These are phyloP conservation scores for Trypanosoma melophagium DNA, from an alignment of 208 protist species.

Conservation along the genomic window DNA sequence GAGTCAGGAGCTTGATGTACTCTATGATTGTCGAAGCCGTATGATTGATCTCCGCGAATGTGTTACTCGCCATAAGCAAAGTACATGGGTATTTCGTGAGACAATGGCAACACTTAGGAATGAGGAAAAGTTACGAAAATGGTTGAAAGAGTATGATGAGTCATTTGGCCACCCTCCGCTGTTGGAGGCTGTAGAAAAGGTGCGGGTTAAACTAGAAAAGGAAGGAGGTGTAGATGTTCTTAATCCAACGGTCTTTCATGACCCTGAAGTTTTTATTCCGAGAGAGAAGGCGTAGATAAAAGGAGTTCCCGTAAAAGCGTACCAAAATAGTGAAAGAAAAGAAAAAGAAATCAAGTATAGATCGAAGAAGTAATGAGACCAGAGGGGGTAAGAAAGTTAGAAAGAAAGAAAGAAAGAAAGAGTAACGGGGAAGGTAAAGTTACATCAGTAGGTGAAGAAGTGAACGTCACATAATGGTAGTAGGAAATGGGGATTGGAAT, in stretches of 20 bases:
- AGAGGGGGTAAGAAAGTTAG: conserved; percentile 11
- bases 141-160: conserved; percentile 77
- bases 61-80: conserved; percentile 76
- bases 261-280: conserved; percentile 78
- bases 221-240: conserved; percentile 76
- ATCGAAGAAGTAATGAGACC: no score
- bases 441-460: no score
- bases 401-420: no score
- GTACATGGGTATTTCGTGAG: conserved; percentile 83
- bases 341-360: not conserved
- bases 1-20: conserved; percentile 82
- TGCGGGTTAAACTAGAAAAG: conserved; percentile 54
- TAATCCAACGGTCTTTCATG: conserved; percentile 85
- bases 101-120: conserved; percentile 76
- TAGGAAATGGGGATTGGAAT: no score
- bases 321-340: not conserved
- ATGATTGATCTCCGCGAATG: conserved; percentile 85
- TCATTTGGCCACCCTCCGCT: conserved; percentile 78
- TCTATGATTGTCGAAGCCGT: conserved; percentile 86
- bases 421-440: no score
- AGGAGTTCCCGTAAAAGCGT: not conserved
- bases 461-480: no score
- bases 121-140: conserved; percentile 65
- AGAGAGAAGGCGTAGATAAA: conserved; percentile 10
- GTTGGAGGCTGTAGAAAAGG: conserved; percentile 71